Conservation (phyloP, 202 grass and related monocot genomes). For the Miscanthus sacchariflorus region DNA sequence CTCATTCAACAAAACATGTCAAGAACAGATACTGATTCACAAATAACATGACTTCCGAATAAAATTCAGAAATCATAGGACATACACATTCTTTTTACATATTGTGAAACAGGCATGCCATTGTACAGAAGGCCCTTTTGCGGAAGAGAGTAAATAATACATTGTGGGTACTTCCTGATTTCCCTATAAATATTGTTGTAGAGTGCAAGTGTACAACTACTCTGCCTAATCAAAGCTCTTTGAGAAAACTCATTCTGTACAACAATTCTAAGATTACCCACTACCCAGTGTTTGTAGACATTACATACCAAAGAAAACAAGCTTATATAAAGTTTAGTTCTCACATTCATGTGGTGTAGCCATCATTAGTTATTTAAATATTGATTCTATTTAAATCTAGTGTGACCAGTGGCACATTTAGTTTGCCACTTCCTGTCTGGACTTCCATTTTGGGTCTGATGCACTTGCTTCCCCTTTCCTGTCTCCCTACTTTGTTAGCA, state of each 20-base stretch:
- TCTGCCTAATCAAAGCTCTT: background rate
- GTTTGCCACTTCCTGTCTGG: background rate
- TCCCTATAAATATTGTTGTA: background rate
- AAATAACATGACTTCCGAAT: background rate
- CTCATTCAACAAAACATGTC: slow-evolving; percentile 25
- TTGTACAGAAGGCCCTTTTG: slow-evolving; percentile 13
- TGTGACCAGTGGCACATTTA: background rate
- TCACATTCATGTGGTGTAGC: background rate
- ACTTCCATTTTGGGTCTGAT: background rate
- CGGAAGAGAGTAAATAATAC: background rate
- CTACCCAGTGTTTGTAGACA: background rate
- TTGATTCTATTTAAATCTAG: background rate
- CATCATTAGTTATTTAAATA: background rate
- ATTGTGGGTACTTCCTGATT: background rate
- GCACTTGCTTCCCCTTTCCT: background rate
- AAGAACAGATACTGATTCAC: background rate
- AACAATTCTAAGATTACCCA: background rate
- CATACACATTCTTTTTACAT: background rate
- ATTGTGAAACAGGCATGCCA: background rate
- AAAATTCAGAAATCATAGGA: background rate
- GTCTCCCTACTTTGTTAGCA: background rate
- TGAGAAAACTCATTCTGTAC: background rate
- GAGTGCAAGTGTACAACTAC: background rate
- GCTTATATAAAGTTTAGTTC: background rate
- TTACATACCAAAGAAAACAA: background rate